Percentiles rank a stretch among this genome's conserved stretches.
Evolutionary conservation across 1,139 yeast genomes (phyloP).

Genomic region (Scheffersomyces insectosa): DNA sequence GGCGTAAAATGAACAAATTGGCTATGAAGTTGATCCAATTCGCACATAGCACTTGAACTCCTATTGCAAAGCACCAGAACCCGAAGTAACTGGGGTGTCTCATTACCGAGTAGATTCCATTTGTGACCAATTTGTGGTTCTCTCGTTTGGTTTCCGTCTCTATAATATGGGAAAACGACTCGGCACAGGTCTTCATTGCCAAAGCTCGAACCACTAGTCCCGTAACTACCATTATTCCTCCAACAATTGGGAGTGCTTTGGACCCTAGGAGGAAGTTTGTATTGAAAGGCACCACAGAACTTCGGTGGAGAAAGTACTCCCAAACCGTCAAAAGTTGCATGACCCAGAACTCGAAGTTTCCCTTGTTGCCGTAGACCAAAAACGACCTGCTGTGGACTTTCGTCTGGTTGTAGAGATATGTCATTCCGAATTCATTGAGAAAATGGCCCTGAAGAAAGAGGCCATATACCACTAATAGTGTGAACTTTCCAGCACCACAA

Average conservation of each 20-base stretch:
- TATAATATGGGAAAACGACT: conserved; percentile 35
- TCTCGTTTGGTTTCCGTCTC: conserved; percentile 10
- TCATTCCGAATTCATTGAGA: conserved; percentile 29
- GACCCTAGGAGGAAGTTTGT: not conserved
- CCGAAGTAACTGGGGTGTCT: conserved; percentile 50
- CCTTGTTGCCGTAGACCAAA: conserved; percentile 37
- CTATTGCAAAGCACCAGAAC: conserved; percentile 37
- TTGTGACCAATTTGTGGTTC: conserved; percentile 24
- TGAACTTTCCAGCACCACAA: not conserved
- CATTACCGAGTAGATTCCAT: conserved; percentile 30
- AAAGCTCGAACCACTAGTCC: conserved; percentile 29
- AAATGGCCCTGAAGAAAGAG: conserved; percentile 27
- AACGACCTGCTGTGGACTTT: conserved; percentile 31
- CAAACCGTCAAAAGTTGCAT: conserved; percentile 27
- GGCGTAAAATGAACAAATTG: conserved; percentile 20
- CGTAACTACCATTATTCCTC: conserved; percentile 13
- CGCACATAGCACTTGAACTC: conserved; percentile 30
- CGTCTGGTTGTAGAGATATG: conserved; percentile 27
- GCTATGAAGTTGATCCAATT: conserved; percentile 23
- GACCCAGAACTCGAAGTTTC: conserved; percentile 33
- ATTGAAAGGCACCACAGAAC: not conserved
- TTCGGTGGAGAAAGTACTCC: conserved; percentile 21
- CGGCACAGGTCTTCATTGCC: conserved; percentile 40
- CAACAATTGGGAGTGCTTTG: conserved; percentile 8
- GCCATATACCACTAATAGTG: conserved; percentile 17